A percentile compares a stretch with the other conserved stretches of the same genome.
phyloP scores from a whole-genome alignment of 1,139 yeast species.

The Lodderomyces oxycetoniae region DNA sequence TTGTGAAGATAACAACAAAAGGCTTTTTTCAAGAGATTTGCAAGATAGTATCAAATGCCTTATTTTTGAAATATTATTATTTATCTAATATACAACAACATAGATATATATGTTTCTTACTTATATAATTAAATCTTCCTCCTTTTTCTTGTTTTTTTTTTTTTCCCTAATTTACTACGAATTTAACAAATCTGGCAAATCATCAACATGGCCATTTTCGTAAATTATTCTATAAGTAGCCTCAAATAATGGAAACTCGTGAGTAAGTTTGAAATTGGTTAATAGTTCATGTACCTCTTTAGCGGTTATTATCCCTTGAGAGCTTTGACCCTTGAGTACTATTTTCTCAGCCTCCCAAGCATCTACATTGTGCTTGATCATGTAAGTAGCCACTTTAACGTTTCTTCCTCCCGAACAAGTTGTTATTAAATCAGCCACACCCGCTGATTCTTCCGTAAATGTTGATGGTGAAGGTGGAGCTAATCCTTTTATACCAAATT shows the following conservation, averaged over 20 bases:
- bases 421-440: slow-evolving; percentile 95
- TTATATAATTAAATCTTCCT: no score
- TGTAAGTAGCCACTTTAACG: slow-evolving; percentile 78
- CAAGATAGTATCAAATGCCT: no score
- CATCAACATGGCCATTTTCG: slow-evolving; percentile 61
- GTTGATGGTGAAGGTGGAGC: slow-evolving; percentile 74
- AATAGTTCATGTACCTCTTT: slow-evolving; percentile 86
- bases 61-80: no score
- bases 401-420: slow-evolving; percentile 97
- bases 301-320: slow-evolving; percentile 88
- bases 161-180: background rate
- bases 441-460: slow-evolving; percentile 87
- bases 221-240: slow-evolving; percentile 81
- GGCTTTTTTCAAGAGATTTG: no score
- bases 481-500: slow-evolving; percentile 65
- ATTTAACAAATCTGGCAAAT: slow-evolving; percentile 61
- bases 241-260: slow-evolving; percentile 82
- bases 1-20: no score
- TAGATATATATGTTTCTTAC: no score
- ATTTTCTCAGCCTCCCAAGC: slow-evolving; percentile 79
- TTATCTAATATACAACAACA: no score
- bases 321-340: slow-evolving; percentile 85
- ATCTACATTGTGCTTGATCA: slow-evolving; percentile 64
- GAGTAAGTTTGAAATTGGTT: slow-evolving; percentile 50
- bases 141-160: background rate